These are phyloP conservation scores for Cynanchum wilfordii DNA, from an alignment of 257 asterid species.

Conservation along the genomic window DNA sequence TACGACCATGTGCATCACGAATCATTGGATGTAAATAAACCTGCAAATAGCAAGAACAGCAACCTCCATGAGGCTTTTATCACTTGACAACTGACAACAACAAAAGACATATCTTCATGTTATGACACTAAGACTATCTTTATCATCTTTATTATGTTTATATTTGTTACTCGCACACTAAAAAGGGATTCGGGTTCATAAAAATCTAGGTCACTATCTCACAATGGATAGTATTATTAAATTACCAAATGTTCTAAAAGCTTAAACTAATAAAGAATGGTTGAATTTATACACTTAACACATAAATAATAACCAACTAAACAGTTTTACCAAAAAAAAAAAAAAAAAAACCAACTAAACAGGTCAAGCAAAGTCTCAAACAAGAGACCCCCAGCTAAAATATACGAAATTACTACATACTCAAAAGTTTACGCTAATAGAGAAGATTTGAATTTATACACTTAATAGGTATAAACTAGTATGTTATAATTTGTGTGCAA, in stretches of 20 bases:
- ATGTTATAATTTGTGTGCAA: background rate
- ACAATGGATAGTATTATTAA: no score
- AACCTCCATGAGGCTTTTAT: slow-evolving; percentile 9
- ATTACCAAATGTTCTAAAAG: no score
- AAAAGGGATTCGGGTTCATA: background rate
- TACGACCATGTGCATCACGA: slow-evolving; percentile 98
- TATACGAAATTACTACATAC: no score
- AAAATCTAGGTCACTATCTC: background rate
- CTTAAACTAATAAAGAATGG: no score
- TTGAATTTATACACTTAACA: no score
- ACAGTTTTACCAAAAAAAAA: no score
- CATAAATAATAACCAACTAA: no score
- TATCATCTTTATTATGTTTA: background rate
- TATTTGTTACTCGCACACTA: background rate
- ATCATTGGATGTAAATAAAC: slow-evolving; percentile 95
- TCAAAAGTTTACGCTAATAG: no score
- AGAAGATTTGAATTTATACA: no score
- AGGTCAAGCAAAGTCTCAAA: no score
- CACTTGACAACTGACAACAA: background rate
- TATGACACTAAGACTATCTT: background rate
- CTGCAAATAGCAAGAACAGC: slow-evolving; percentile 28
- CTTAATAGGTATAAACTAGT: background rate
- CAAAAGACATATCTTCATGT: background rate
- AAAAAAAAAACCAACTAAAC: no score
- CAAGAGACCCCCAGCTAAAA: no score